Conservation (phyloP, 495 filamentous ascomycete species). For the Penicillium cinerascens region DNA sequence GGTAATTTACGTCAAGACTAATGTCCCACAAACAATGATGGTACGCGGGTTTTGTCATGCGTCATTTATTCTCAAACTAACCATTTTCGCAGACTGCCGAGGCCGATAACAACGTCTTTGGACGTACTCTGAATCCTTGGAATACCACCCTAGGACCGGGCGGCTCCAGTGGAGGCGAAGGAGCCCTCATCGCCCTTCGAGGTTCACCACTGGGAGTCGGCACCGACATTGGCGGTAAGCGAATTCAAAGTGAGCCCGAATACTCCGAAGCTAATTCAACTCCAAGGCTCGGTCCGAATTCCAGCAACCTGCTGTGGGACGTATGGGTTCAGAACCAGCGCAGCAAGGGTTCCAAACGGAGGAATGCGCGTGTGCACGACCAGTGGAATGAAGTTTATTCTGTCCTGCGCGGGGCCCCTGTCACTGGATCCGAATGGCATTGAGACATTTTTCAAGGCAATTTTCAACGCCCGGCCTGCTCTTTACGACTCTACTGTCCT, state of each 20-base stretch:
- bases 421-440: slow-evolving; percentile 32
- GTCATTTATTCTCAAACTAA: background rate
- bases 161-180: slow-evolving; percentile 59
- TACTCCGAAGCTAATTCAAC: slow-evolving; percentile 8
- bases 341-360: slow-evolving; percentile 44
- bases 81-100: slow-evolving; percentile 24
- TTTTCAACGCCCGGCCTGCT: slow-evolving; percentile 32
- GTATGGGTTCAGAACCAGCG: slow-evolving; percentile 46
- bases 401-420: slow-evolving; percentile 48
- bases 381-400: slow-evolving; percentile 47
- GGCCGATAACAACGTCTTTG: slow-evolving; percentile 58
- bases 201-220: slow-evolving; percentile 37
- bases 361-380: slow-evolving; percentile 49
- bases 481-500: slow-evolving; percentile 32
- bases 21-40: slow-evolving; percentile 50
- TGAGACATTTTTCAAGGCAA: slow-evolving; percentile 33
- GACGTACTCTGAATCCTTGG: slow-evolving; percentile 51
- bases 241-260: slow-evolving; percentile 16
- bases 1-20: slow-evolving; percentile 57
- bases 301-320: slow-evolving; percentile 60
- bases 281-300: slow-evolving; percentile 51
- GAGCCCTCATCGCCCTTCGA: slow-evolving; percentile 38
- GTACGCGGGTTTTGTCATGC: slow-evolving; percentile 25
- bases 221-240: slow-evolving; percentile 33
- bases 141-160: slow-evolving; percentile 50